Evolutionary conservation across 2,329 filamentous ascomycete species (phyloP), one percentile per base, ranked within the genome.

Genomic region (Neodidymelliopsis sp.): DNA sequence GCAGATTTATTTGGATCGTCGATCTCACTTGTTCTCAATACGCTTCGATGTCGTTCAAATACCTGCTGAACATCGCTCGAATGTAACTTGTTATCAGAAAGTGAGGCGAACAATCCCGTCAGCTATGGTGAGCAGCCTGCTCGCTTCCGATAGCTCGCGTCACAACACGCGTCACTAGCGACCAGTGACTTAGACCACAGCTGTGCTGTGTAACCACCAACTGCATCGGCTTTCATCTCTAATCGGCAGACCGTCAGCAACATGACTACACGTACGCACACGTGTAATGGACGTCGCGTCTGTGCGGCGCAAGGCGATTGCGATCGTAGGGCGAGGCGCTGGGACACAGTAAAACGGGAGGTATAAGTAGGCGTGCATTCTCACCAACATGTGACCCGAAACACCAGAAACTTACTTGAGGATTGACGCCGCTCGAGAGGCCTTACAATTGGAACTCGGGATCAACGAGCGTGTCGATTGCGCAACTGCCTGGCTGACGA

Each of bases 101-200:
- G 59, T 63, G 60, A 63, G 59, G 59, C 60, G 54, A 49, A 43
- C 43, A 11, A 22, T 34, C 11, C 34, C 41, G 33, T 42, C 23
- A 25, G 39, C 20, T 9, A n/a, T n/a, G n/a, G n/a, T n/a, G n/a
- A n/a, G n/a, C n/a, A n/a, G n/a, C n/a, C 28, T 20, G 19, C 12
- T 39, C 43, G 35, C 35, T 34, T 39, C 13, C 10, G 16, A 23
- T 20, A 8, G 10, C 27, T 39, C 34, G 28, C 40, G 20, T 20
- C 37, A 22, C 13, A 15, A 18, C 24, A 22, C 4, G 18, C 19
- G 10, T 34, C 11, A 24, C n/a, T 9, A n/a, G 28, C 13, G 13
- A 30, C 33, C 34, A 46, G 30, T 46, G 16, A 20, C 23, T n/a
- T 36, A 24, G 16, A 37, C 24, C 30, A 37, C 31, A 13, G 27